phyloP scores from a whole-genome alignment of 1,139 yeast species.

The Magnusiomyces fungicola region DNA sequence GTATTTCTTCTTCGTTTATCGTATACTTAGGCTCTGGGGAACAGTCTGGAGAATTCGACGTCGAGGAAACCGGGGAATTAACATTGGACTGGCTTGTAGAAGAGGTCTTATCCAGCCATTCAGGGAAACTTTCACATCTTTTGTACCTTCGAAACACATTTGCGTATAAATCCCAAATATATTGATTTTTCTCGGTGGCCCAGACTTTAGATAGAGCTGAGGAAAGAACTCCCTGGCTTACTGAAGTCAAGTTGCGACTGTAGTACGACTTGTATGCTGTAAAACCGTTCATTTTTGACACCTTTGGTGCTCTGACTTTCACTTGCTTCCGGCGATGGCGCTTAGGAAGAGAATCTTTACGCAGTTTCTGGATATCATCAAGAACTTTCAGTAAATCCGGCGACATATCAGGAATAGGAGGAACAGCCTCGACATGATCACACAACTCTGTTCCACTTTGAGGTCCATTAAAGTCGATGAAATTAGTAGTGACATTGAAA shows the following conservation, averaged over 20 bases:
- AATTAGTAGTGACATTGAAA: constrained; percentile 1
- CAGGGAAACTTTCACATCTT: constrained; percentile 8
- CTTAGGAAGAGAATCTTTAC: neutral
- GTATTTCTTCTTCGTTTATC: too few relatives aligned
- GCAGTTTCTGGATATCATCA: constrained; percentile 6
- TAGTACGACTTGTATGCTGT: constrained; percentile 14
- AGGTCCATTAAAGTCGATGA: constrained; percentile 10
- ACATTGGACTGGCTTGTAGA: neutral
- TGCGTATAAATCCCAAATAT: constrained; percentile 13
- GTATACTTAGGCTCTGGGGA: too few relatives aligned
- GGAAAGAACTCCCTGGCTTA: constrained; percentile 11
- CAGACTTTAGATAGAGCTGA: constrained; percentile 12
- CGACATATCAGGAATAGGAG: constrained; percentile 11
- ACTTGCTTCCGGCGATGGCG: neutral
- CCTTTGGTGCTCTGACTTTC: neutral
- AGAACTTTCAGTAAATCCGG: constrained; percentile 6
- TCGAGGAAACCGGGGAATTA: too few relatives aligned
- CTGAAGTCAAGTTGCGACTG: constrained; percentile 6
- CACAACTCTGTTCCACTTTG: constrained; percentile 9
- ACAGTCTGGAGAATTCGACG: too few relatives aligned
- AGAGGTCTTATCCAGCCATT: constrained; percentile 8
- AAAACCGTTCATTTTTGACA: constrained; percentile 12
- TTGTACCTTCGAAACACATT: constrained; percentile 10
- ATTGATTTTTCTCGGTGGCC: constrained; percentile 10
- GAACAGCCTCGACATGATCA: constrained; percentile 8